A percentile compares a stretch with the other conserved stretches of the same genome.
phyloP scores from a whole-genome alignment of 495 filamentous ascomycete genomes.

The Talaromyces ruber region DNA sequence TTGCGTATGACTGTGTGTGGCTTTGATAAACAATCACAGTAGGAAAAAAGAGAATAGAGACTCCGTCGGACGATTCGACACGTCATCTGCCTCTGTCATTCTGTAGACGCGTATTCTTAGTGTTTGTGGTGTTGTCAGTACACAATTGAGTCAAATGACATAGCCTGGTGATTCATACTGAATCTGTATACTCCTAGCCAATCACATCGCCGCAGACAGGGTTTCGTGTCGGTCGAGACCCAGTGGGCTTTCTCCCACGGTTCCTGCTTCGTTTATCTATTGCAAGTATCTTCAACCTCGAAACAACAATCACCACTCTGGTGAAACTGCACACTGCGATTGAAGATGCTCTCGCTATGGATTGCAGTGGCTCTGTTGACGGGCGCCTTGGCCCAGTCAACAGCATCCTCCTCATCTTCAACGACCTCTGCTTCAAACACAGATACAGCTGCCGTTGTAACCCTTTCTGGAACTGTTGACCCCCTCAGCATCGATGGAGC shows the following conservation, averaged over 20 bases:
- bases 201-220: neutral
- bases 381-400: neutral
- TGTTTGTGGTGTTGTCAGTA: too few relatives aligned
- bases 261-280: neutral
- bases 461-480: neutral
- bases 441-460: slow-evolving; percentile 12
- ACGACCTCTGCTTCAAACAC: slow-evolving; percentile 11
- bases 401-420: slow-evolving; percentile 1
- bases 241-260: neutral
- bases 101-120: neutral
- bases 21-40: neutral
- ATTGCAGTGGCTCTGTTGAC: neutral
- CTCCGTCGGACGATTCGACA: neutral
- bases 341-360: slow-evolving; percentile 4
- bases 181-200: neutral
- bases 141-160: neutral
- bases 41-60: neutral
- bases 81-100: neutral
- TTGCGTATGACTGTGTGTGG: neutral
- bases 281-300: neutral
- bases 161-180: neutral
- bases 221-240: neutral
- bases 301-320: neutral
- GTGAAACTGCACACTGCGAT: neutral
- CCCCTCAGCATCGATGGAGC: neutral